Percentiles rank a stretch among this genome's conserved stretches.
phyloP scores from a whole-genome alignment of 1,284 basidiomycete species.

The Vanrija pseudolonga region DNA sequence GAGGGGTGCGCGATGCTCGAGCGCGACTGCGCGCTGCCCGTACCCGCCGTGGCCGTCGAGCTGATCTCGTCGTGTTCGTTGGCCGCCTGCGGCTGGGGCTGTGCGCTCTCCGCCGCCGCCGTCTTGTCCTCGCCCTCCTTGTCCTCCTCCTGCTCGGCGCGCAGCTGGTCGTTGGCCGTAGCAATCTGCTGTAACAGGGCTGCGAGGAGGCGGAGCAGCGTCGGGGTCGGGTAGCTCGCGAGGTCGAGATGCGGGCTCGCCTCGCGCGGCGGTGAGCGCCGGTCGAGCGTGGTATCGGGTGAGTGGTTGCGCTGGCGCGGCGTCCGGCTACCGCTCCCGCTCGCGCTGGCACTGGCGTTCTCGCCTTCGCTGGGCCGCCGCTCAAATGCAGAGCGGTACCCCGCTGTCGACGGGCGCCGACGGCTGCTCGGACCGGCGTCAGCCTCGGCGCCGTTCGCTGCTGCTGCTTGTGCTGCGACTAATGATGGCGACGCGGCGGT shows the following conservation, averaged over 20 bases:
- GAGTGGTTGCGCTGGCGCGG: conserved; percentile 4
- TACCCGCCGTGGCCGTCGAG: not conserved
- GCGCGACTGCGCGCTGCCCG: not conserved
- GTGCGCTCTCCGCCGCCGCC: not conserved
- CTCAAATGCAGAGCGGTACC: not conserved
- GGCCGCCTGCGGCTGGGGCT: conserved; percentile 1
- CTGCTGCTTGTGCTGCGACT: too few relatives aligned
- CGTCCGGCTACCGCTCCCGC: not conserved
- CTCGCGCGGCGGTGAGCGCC: conserved; percentile 8
- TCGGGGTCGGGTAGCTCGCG: conserved; percentile 55
- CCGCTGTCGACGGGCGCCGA: not conserved
- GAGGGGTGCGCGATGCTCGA: conserved; percentile 19
- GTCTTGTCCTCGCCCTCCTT: conserved; percentile 13
- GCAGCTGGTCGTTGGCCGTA: conserved; percentile 71
- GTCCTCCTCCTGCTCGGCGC: conserved; percentile 39
- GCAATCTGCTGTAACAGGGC: conserved; percentile 87
- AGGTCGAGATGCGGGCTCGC: conserved; percentile 53
- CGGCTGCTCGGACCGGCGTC: conserved; percentile 16
- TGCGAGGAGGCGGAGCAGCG: conserved; percentile 84
- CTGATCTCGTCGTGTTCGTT: conserved; percentile 2
- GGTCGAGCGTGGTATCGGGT: conserved; percentile 16
- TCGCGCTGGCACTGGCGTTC: too few relatives aligned
- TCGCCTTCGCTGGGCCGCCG: not conserved
- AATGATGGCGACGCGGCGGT: too few relatives aligned
- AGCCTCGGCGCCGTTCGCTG: not conserved